Evolutionary conservation across 306 rosid genomes (phyloP).

Genomic region (Rubus parviflorus): DNA sequence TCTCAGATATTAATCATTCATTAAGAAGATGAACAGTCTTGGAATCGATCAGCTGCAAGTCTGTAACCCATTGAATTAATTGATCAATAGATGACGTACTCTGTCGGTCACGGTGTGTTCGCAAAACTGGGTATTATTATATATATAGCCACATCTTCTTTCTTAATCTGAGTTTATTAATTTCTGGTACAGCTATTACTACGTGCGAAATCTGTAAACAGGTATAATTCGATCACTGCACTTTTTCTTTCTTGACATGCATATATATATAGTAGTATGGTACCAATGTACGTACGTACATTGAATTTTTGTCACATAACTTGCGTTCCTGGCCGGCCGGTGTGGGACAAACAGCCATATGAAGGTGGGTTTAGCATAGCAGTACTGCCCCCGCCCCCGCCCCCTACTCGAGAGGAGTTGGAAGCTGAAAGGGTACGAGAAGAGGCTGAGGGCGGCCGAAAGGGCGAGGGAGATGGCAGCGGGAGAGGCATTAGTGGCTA

Average conservation of each 20-base stretch:
- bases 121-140: no score
- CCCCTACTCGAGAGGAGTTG: not conserved
- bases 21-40: no score
- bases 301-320: not conserved
- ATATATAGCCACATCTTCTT: not conserved
- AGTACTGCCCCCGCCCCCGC: not conserved
- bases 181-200: not conserved
- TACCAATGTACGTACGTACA: not conserved
- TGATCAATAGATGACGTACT: no score
- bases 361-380: not conserved
- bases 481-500: not conserved
- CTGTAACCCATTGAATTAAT: no score
- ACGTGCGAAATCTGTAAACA: conserved; percentile 80
- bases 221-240: conserved; percentile 32
- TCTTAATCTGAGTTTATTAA: not conserved
- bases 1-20: no score
- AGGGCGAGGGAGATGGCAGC: not conserved
- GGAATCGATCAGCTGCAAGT: no score
- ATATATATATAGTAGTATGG: no score
- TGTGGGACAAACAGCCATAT: conserved; percentile 10
- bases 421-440: not conserved
- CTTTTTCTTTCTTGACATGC: not conserved
- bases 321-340: not conserved
- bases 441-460: no score
- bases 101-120: no score